Evolutionary conservation across 768 basidiomycete genomes (phyloP).

Genomic region (Pisolithus orientalis): DNA sequence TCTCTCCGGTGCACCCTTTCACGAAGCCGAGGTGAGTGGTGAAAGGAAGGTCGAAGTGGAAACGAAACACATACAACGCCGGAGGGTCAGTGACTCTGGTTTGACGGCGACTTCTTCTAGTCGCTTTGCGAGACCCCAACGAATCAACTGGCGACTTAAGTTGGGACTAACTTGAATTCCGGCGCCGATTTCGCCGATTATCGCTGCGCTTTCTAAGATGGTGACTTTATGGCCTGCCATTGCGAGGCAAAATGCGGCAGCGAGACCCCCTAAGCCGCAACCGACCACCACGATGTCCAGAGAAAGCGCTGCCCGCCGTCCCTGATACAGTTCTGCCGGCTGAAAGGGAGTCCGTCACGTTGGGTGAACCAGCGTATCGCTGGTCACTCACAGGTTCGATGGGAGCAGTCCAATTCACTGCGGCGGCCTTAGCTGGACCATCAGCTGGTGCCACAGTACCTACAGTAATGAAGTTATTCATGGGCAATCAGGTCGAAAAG

Average conservation of each 20-base stretch:
- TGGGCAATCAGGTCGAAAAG: no score
- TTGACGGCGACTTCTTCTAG: constrained; percentile 33
- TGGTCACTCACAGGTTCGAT: neutral
- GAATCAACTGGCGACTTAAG: constrained; percentile 38
- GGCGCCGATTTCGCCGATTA: constrained; percentile 42
- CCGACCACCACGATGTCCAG: constrained; percentile 41
- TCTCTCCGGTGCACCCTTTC: constrained; percentile 29
- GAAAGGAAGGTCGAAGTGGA: neutral
- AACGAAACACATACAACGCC: constrained; percentile 32
- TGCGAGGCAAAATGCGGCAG: constrained; percentile 40
- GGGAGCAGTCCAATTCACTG: neutral
- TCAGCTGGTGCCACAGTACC: neutral
- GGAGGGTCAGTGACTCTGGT: constrained; percentile 34
- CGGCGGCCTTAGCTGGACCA: neutral
- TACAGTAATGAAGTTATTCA: no score
- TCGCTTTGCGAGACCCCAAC: constrained; percentile 44
- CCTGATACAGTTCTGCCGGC: constrained; percentile 15
- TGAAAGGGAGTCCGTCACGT: neutral
- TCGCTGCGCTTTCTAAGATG: constrained; percentile 36
- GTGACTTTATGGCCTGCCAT: constrained; percentile 44
- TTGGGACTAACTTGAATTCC: constrained; percentile 45
- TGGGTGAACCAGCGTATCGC: neutral
- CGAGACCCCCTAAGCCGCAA: constrained; percentile 45
- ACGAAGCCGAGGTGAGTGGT: neutral
- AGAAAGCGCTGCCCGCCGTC: constrained; percentile 16